Conservation (phyloP, 2,329 filamentous ascomycete genomes). For the Colletotrichum trifolii region DNA sequence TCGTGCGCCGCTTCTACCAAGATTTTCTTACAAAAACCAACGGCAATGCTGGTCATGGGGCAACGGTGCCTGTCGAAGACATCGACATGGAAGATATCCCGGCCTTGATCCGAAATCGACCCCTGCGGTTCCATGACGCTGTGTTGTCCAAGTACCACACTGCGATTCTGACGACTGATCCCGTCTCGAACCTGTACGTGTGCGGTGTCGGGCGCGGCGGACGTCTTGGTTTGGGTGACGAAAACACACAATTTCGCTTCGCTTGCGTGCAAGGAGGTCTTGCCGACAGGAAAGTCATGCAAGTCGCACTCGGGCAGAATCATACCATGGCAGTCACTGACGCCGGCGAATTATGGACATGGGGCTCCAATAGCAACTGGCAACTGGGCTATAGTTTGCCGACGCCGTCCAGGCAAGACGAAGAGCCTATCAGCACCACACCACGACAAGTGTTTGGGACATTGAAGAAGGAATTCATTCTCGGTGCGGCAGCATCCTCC, state of each 20-base stretch:
- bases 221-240: constrained; percentile 87
- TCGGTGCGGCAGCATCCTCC: constrained; percentile 87
- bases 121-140: constrained; percentile 82
- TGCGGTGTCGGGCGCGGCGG: constrained; percentile 93
- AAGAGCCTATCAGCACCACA: constrained; percentile 83
- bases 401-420: constrained; percentile 72
- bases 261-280: constrained; percentile 83
- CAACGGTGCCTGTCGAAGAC: constrained; percentile 28
- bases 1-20: constrained; percentile 78
- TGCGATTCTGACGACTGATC: constrained; percentile 87
- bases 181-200: constrained; percentile 89
- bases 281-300: constrained; percentile 76
- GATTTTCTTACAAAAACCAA: constrained; percentile 68
- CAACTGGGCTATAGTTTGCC: constrained; percentile 89
- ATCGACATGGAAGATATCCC: constrained; percentile 69
- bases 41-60: neutral
- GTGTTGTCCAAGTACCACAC: constrained; percentile 92
- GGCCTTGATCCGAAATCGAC: constrained; percentile 75
- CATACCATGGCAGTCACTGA: constrained; percentile 88
- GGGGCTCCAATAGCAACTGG: constrained; percentile 88
- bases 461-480: constrained; percentile 84
- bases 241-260: constrained; percentile 89
- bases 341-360: constrained; percentile 92
- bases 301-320: constrained; percentile 89
- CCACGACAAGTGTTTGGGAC: constrained; percentile 93